phyloP scores from a whole-genome alignment of 768 basidiomycete species.

The Boletus reticulatus region DNA sequence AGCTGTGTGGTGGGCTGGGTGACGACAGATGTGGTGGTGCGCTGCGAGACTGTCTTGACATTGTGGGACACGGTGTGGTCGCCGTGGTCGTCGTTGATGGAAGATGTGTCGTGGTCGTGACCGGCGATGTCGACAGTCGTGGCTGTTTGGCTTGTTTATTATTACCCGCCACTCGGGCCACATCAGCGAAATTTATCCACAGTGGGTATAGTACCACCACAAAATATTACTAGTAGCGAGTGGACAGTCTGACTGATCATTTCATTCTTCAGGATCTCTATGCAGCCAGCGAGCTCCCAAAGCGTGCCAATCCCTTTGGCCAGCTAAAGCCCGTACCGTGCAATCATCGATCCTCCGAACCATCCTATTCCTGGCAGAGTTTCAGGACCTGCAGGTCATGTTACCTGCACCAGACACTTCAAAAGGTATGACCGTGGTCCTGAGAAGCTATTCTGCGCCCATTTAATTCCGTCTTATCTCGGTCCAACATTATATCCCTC shows the following conservation, averaged over 20 bases:
- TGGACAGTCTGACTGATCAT: not conserved
- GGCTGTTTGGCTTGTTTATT: slow-evolving; percentile 29
- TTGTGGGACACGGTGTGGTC: slow-evolving; percentile 17
- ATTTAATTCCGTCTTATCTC: too few relatives aligned
- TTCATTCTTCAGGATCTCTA: not conserved
- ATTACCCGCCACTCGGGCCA: slow-evolving; percentile 12
- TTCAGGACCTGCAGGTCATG: not conserved
- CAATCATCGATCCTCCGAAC: not conserved
- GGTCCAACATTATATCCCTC: too few relatives aligned
- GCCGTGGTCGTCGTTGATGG: slow-evolving; percentile 8
- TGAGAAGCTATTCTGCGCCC: not conserved
- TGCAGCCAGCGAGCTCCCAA: not conserved
- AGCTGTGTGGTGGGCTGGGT: slow-evolving; percentile 40
- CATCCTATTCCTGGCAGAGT: not conserved
- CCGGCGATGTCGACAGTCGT: slow-evolving; percentile 15
- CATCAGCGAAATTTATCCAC: slow-evolving; percentile 18
- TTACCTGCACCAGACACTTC: not conserved
- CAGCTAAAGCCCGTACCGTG: too few relatives aligned
- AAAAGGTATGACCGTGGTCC: not conserved
- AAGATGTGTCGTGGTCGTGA: slow-evolving; percentile 16
- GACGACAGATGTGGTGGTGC: slow-evolving; percentile 42
- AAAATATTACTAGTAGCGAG: too few relatives aligned
- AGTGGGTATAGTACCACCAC: not conserved
- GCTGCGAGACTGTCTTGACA: slow-evolving; percentile 49
- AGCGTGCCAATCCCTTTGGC: not conserved